Evolutionary conservation across 441 rosid genomes (phyloP), one percentile per base, ranked within the genome.

Genomic region (Gossypium davidsonii): DNA sequence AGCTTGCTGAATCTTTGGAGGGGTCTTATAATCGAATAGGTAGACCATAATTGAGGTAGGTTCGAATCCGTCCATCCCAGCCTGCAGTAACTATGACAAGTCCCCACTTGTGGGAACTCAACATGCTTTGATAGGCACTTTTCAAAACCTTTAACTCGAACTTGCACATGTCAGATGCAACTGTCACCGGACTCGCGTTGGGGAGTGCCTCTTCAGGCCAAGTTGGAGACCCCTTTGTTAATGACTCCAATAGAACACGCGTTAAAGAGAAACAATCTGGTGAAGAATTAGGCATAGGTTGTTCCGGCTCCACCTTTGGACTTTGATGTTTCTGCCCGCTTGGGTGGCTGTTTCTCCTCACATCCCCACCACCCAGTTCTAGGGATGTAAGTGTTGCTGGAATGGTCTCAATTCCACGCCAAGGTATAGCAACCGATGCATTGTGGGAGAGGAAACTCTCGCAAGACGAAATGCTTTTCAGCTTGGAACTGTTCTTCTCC

Each of bases 181-280:
- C 37, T 52, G 26, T 9, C 3, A 20, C 57, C 18, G 78, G 67
- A 31, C 63, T 70, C 0, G 78, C 12, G 49, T 63, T 70, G 0
- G 85, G 88, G 44, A 85, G 80, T 60, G 78, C 76, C 77, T 85
- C 88, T 79, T 83, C 86, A 0, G 86, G 85, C 85, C 88, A 85
- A 9, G 88, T 83, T 17, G 83, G 82, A 0, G 84, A 73, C n/a
- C 79, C 83, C 75, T 60, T 83, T 1, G 80, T 75, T 53, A 84
- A 70, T 59, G 82, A 65, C 76, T 79, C 83, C 17, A 73, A 72
- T 15, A 78, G 53, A 60, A 76, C 78, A 23, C 77, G 82, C 53
- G 65, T 74, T 31, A 73, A 55, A 0, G 88, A 73, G 74, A 82
- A 77, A 46, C 81, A 78, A 10, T 82, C 85, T 0, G 78, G 77